Evolutionary conservation across 2,329 filamentous ascomycete genomes (phyloP).

Genomic region (Aspergillus bombycis): DNA sequence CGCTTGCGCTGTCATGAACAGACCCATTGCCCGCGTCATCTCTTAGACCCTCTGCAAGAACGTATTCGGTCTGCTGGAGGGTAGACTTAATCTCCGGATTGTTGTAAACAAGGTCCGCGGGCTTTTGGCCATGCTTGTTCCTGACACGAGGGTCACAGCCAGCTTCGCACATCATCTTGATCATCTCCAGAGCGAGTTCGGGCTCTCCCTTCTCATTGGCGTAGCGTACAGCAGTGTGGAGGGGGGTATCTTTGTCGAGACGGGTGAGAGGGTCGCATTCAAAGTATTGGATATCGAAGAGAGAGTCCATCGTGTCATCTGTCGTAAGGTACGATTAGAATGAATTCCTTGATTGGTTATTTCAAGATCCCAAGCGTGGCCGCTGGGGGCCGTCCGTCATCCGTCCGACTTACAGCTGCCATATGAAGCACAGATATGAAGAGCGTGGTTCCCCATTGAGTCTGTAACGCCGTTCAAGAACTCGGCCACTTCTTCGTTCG

Average conservation of each 20-base stretch:
- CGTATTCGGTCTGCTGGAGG: constrained; percentile 51
- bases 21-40: constrained; percentile 39
- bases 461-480: constrained; percentile 87
- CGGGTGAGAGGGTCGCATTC: constrained; percentile 53
- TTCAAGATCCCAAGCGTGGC: neutral
- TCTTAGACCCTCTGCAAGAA: constrained; percentile 49
- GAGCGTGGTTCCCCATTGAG: constrained; percentile 81
- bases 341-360: neutral
- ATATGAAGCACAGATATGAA: constrained; percentile 83
- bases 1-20: constrained; percentile 44
- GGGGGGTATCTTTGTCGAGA: constrained; percentile 50
- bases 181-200: constrained; percentile 48
- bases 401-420: constrained; percentile 72
- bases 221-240: constrained; percentile 49
- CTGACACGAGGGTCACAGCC: constrained; percentile 52
- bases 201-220: constrained; percentile 49
- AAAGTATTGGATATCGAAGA: constrained; percentile 52
- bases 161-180: constrained; percentile 54
- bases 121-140: constrained; percentile 52
- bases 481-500: constrained; percentile 65
- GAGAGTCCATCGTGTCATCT: constrained; percentile 52
- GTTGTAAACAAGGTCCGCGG: constrained; percentile 48
- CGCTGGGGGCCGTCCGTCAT: neutral
- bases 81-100: constrained; percentile 45
- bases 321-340: constrained; percentile 7